Percentiles rank a stretch among this genome's conserved stretches.
phyloP scores from a whole-genome alignment of 805 yeast species.

The Hemisphaericaspora nanyangensis region DNA sequence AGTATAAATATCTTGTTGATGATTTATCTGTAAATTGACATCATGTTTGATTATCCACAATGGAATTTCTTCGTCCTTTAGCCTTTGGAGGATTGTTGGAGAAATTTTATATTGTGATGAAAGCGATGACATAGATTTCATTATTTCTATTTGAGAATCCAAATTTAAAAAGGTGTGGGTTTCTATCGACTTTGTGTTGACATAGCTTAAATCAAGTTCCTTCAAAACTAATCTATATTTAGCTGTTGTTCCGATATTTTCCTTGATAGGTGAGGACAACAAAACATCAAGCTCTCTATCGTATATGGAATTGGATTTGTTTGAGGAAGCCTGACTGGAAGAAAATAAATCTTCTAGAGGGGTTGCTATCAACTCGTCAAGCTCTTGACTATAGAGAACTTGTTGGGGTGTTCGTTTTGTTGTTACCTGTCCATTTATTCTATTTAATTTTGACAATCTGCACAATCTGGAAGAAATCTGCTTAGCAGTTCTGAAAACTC shows the following conservation, averaged over 20 bases:
- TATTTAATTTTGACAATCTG: conserved; percentile 23
- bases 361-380: conserved; percentile 24
- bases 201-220: conserved; percentile 1
- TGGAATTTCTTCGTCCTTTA: conserved; percentile 12
- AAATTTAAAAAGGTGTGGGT: conserved; percentile 9
- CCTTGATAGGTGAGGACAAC: conserved; percentile 19
- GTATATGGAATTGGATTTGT: conserved; percentile 23
- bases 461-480: conserved; percentile 33
- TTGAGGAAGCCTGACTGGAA: conserved; percentile 2
- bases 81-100: conserved; percentile 2
- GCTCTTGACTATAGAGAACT: conserved; percentile 15
- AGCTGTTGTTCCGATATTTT: conserved; percentile 3
- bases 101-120: background rate
- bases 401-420: background rate
- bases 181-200: background rate
- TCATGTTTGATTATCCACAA: conserved; percentile 18
- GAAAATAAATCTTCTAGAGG: conserved; percentile 25
- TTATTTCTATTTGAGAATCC: background rate
- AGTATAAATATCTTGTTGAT: conserved; percentile 1
- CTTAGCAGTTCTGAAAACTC: conserved; percentile 32
- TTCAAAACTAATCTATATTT: background rate
- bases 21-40: conserved; percentile 11
- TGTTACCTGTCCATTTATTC: conserved; percentile 15
- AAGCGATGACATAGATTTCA: background rate
- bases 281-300: conserved; percentile 29